Base-by-base conservation (phyloP, 169 alveolate genomes). In the Plasmodium yoelii region DNA sequence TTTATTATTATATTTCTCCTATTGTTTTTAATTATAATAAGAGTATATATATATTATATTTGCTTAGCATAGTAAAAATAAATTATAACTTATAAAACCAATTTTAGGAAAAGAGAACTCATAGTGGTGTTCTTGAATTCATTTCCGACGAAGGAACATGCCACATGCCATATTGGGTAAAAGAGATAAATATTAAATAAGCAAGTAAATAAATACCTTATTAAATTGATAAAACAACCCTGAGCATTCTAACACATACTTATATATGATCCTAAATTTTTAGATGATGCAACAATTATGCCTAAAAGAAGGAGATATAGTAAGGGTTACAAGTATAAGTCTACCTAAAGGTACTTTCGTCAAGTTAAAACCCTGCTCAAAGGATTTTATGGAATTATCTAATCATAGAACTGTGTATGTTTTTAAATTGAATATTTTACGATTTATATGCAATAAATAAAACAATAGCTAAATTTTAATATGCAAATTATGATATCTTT, bases 131-230 rank as follows among this genome's bases (percentile, higher is more conserved):
- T 1, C 92, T 96, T 12, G 99, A 97, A 70, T 97, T 97, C 82
- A 92, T 97, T 19, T 98, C 99, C 34, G 99, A 97, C 73, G 99
- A 97, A 80, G 99, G 99, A 4, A 94, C 95, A 26, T 96, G 98
- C 69, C 95, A 96, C 73, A 90, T 97, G 80, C 99, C 99, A 57
- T 96, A 94, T 74, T 97, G 99, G 98, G 96, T 94, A 70, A 53
- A 59, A 88, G 73, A 28, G 4, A 59, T 13, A 42, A 49, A 19
- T 18, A 26, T 15, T 12, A 12, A 42, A 24, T n/a, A 56, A 44
- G 42, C 26, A 12, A 22, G 5, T 15, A 8, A 44, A 7, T 18
- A 34, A 10, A 5, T 19, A 34, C 24, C 12, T 77, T 6, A 13
- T n/a, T 13, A 24, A 18, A 60, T 34, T 18, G 13, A 39, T 59